These are phyloP conservation scores for Colletotrichum orbiculare DNA, from an alignment of 2,329 filamentous ascomycete species.

Conservation along the genomic window DNA sequence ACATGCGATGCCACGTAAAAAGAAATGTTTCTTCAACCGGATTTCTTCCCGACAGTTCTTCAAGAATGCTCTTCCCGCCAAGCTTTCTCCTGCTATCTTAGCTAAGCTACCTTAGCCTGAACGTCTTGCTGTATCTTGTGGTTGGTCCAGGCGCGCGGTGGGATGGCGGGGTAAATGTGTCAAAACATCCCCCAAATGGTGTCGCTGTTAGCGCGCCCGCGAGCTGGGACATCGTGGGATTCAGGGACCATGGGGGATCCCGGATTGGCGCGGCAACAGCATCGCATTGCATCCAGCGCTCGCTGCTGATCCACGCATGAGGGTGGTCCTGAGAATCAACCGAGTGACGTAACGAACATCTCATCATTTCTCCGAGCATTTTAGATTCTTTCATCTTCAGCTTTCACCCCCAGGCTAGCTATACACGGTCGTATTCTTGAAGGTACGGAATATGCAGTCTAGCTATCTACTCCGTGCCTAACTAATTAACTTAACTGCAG, in stretches of 20 bases:
- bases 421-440: too few relatives aligned
- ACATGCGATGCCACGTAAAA: not conserved
- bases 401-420: too few relatives aligned
- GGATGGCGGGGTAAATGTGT: conserved; percentile 31
- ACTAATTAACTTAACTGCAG: too few relatives aligned
- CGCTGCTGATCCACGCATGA: too few relatives aligned
- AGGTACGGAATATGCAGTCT: too few relatives aligned
- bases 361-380: too few relatives aligned
- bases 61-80: conserved; percentile 8
- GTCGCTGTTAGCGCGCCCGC: conserved; percentile 17
- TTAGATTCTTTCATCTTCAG: too few relatives aligned
- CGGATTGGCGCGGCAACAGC: not conserved
- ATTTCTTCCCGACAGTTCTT: too few relatives aligned
- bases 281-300: not conserved
- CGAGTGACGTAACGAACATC: too few relatives aligned
- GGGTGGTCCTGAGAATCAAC: too few relatives aligned
- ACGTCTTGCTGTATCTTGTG: conserved; percentile 1
- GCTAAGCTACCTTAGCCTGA: not conserved
- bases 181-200: conserved; percentile 6
- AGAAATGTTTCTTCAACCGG: too few relatives aligned
- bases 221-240: conserved; percentile 24
- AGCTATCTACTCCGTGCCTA: too few relatives aligned
- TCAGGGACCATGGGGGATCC: conserved; percentile 7
- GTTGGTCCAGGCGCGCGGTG: not conserved
- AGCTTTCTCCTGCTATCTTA: not conserved